Base-by-base conservation (phyloP, 2,329 filamentous ascomycete genomes). In the Hortaea werneckii region DNA sequence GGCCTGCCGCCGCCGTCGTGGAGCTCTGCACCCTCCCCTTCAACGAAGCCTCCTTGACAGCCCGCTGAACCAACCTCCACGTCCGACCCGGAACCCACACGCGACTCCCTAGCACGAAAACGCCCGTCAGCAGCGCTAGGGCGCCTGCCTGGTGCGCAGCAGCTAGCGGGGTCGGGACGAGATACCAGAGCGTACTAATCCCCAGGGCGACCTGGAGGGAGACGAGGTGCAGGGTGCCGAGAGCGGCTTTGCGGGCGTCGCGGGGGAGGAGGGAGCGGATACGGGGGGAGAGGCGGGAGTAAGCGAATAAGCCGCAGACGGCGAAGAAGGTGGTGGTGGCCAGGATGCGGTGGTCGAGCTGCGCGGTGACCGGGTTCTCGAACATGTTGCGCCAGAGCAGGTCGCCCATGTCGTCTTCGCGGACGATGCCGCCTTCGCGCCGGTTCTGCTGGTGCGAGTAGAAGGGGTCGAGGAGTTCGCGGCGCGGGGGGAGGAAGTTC, bases 301-400 rank as follows among this genome's bases (percentile, higher is more conserved):
- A 96, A n/a, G 78, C 77, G 66, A 83, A 94, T 7, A 98, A 75
- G 4, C 80, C 75, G 53, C 94, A 71, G 50, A 96, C 79, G 51
- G 84, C 77, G 44, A 79, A 83, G 66, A 95, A 94, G 1, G 90
- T 95, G 11, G 87, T 88, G 40, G 83, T 87, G 48, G 92, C 94
- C 32, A 96, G 76, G 56, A 94, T 86, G 39, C 94, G 83, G 72
- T 98, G 92, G 68, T 98, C 87, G 39, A 98, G 79, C 70, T 98
- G 94, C 2, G 96, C 94, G 27, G 94, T 79, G 11, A 85, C 89
- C 3, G 92, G 94, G 70, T 98, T 98, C 73, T 96, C 92, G 30
- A 96, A 82, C 75, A 94, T 85, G 69, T 98, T 98, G 60, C 92
- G 82, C 92, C 92, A 98, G 80, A 85, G 88, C 12, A 96, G 73